Conservation (phyloP, 2,329 filamentous ascomycete species). For the Coniochaeta hoffmannii region DNA sequence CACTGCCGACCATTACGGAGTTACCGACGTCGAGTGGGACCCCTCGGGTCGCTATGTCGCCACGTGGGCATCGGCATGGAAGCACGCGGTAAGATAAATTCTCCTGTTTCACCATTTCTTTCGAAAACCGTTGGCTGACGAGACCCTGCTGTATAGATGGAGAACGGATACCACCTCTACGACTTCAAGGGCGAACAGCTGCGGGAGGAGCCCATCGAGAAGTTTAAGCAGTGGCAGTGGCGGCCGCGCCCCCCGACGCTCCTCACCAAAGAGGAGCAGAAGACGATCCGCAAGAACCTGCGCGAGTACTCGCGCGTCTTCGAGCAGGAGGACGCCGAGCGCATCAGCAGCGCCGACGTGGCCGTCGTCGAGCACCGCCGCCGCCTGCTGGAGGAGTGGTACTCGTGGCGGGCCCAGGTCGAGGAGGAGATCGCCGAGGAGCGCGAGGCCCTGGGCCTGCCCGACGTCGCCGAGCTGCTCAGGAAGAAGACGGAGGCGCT, state of each 20-base stretch:
- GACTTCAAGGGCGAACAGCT: slow-evolving; percentile 89
- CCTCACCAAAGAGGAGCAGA: slow-evolving; percentile 93
- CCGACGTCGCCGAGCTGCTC: slow-evolving; percentile 54
- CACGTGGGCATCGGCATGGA: slow-evolving; percentile 90
- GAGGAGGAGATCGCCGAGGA: slow-evolving; percentile 68
- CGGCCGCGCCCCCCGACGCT: slow-evolving; percentile 86
- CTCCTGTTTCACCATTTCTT: neutral
- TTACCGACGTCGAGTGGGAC: slow-evolving; percentile 98
- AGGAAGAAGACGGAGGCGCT: slow-evolving; percentile 46
- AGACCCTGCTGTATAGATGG: slow-evolving; percentile 59
- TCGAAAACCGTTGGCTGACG: slow-evolving; percentile 5
- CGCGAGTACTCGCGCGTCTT: slow-evolving; percentile 93
- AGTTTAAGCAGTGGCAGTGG: slow-evolving; percentile 98
- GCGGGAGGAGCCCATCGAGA: slow-evolving; percentile 85
- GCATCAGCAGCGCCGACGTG: slow-evolving; percentile 87
- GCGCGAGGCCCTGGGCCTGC: slow-evolving; percentile 58
- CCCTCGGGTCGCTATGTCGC: slow-evolving; percentile 91
- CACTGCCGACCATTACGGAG: slow-evolving; percentile 89
- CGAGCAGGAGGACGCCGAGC: slow-evolving; percentile 90
- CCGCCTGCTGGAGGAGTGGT: slow-evolving; percentile 79
- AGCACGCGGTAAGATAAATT: slow-evolving; percentile 70
- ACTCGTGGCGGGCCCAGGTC: slow-evolving; percentile 69
- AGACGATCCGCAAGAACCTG: slow-evolving; percentile 95
- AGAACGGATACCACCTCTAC: slow-evolving; percentile 98
- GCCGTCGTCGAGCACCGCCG: slow-evolving; percentile 87